These are phyloP conservation scores for Fusarium abutilonis DNA, from an alignment of 2,329 filamentous ascomycete species.

Conservation along the genomic window DNA sequence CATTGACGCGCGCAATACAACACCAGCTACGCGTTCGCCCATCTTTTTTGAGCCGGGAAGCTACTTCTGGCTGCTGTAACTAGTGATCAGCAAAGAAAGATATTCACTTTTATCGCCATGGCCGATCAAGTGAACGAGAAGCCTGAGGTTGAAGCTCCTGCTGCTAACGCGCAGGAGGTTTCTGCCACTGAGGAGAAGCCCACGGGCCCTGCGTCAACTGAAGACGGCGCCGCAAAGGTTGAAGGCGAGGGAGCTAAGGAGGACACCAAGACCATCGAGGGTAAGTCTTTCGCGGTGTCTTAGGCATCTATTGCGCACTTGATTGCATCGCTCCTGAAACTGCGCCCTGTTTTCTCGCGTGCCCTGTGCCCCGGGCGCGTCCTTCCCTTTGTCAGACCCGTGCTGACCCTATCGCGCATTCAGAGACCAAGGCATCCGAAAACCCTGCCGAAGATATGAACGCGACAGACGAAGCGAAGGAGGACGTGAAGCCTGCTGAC, in stretches of 20 bases:
- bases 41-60: conserved; percentile 36
- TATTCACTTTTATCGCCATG: conserved; percentile 48
- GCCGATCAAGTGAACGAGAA: conserved; percentile 53
- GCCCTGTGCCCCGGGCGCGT: conserved; percentile 34
- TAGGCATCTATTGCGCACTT: conserved; percentile 18
- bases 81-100: conserved; percentile 32
- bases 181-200: conserved; percentile 40
- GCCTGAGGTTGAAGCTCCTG: conserved; percentile 49
- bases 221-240: conserved; percentile 41
- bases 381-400: conserved; percentile 30
- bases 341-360: conserved; percentile 27
- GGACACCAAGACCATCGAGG: conserved; percentile 45
- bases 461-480: conserved; percentile 45
- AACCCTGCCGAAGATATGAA: conserved; percentile 43
- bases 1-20: conserved; percentile 47
- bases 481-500: conserved; percentile 39
- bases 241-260: conserved; percentile 42
- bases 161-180: conserved; percentile 47
- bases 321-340: conserved; percentile 13
- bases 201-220: conserved; percentile 36
- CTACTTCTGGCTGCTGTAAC: conserved; percentile 32
- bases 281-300: conserved; percentile 43
- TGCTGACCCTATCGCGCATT: conserved; percentile 44
- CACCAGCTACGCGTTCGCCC: conserved; percentile 46
- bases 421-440: conserved; percentile 46